phyloP scores from a whole-genome alignment of 805 yeast genomes.

The Ogataea dorogensis region DNA sequence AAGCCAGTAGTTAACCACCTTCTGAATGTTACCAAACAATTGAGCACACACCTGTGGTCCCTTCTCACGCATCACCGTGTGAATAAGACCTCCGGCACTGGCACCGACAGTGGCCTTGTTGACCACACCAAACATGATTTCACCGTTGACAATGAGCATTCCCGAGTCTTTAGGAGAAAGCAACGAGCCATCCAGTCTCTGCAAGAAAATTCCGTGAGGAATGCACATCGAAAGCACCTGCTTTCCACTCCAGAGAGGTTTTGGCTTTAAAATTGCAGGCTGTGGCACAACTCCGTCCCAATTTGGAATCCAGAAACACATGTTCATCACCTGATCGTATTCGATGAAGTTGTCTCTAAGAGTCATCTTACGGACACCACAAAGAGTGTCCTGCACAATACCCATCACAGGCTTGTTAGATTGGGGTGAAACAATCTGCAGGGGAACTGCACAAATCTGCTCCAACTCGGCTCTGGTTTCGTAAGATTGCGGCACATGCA shows the following conservation, averaged over 20 bases:
- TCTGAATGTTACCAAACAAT: slow-evolving; percentile 88
- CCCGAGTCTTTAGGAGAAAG: slow-evolving; percentile 90
- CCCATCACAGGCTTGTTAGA: slow-evolving; percentile 99
- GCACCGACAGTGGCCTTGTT: slow-evolving; percentile 98
- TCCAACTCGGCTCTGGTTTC: slow-evolving; percentile 96
- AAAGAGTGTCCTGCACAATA: slow-evolving; percentile 96
- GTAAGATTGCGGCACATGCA: slow-evolving; percentile 98
- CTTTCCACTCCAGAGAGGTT: slow-evolving; percentile 97
- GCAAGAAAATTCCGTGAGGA: slow-evolving; percentile 94
- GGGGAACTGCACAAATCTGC: slow-evolving; percentile 94
- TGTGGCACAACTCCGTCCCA: slow-evolving; percentile 99
- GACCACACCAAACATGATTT: slow-evolving; percentile 95
- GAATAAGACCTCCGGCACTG: slow-evolving; percentile 96
- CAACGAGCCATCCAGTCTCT: slow-evolving; percentile 87
- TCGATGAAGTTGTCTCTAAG: slow-evolving; percentile 85
- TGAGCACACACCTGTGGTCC: slow-evolving; percentile 89
- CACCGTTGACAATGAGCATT: slow-evolving; percentile 94
- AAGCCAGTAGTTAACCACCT: slow-evolving; percentile 94
- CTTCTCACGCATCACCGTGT: slow-evolving; percentile 96
- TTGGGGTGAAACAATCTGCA: slow-evolving; percentile 97
- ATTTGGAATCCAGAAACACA: slow-evolving; percentile 95
- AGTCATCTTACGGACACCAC: slow-evolving; percentile 96
- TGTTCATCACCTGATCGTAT: slow-evolving; percentile 92
- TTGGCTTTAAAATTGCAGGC: slow-evolving; percentile 92
- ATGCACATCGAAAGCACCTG: slow-evolving; percentile 89